Evolutionary conservation across 164 flowering plant genomes (phyloP), one percentile per base, ranked within the genome.

Genomic region (Cinnamomum micranthum): DNA sequence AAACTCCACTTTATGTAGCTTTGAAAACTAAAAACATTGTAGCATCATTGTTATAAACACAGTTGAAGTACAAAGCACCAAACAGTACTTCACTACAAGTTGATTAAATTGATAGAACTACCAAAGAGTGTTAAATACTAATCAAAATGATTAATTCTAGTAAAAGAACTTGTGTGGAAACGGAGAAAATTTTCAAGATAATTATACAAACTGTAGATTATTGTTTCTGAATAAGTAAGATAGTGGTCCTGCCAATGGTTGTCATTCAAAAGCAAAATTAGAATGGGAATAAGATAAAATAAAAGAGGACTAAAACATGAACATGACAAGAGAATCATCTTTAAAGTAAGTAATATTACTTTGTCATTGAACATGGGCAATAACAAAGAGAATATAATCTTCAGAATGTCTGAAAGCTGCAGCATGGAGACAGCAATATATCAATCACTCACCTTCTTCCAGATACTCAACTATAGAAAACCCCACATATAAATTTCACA

Each of bases 281-380:
- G 33, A 13, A 35, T 67, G 47, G 17, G 69, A 67, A 67, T 67
- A 23, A 4, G 41, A 41, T 33, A 55, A 69, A 72, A 69, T 73
- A 74, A 75, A 68, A 50, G 69, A 77, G 60, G 75, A 80, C 77
- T 71, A 74, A 63, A 41, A 41, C 47, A 41, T 9, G 47, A 52
- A 71, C 72, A 73, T 77, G 23, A 72, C 71, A 50, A 50, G 71
- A 82, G 78, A 79, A 79, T 79, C 76, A 72, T 71, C 71, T 79
- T 74, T 76, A 76, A 64, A 50, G 60, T 55, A 72, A 51, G n/a
- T 25, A 70, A 67, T 69, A 69, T 58, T 17, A 33, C 6, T 11
- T 23, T 73, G 75, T 71, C 62, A 41, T 35, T 66, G 65, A 75
- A 10, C 82, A 72, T 55, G 69, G 64, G 71, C 77, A 75, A 73